phyloP scores from a whole-genome alignment of 331 rosid species.

The Phaseolus coccineus region DNA sequence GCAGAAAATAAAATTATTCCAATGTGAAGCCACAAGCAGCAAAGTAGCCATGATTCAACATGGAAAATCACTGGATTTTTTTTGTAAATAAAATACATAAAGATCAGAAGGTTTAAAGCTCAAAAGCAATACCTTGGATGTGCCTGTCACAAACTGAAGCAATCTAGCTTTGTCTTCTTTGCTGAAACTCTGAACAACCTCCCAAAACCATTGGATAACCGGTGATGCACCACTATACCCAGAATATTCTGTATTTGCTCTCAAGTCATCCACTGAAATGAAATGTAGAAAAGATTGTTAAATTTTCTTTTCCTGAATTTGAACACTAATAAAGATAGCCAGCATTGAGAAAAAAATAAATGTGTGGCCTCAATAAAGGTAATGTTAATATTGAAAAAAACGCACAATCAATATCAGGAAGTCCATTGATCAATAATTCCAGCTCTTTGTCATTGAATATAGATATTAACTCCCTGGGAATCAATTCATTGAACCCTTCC shows the following conservation, averaged over 20 bases:
- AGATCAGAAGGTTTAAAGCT: constrained; percentile 3
- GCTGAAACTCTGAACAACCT: constrained; percentile 89
- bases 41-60: not conserved
- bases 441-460: constrained; percentile 94
- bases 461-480: constrained; percentile 78
- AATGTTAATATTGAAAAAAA: constrained; percentile 10
- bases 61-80: constrained; percentile 6
- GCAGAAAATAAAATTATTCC: not conserved
- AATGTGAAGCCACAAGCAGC: not conserved
- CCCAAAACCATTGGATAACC: constrained; percentile 98
- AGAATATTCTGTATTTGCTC: constrained; percentile 97
- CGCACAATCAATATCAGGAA: constrained; percentile 99
- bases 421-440: constrained; percentile 95
- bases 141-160: constrained; percentile 98
- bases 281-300: constrained; percentile 40
- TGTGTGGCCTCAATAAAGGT: not conserved
- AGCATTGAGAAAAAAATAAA: not conserved
- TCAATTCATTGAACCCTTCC: constrained; percentile 86
- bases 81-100: not conserved
- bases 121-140: constrained; percentile 78
- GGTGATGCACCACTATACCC: constrained; percentile 93
- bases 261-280: constrained; percentile 96
- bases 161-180: constrained; percentile 99
- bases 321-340: not conserved
- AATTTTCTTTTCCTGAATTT: constrained; percentile 20